A percentile compares a stretch with the other conserved stretches of the same genome.
These are phyloP conservation scores for Tolypocladium sp. DNA, from an alignment of 2,329 filamentous ascomycete genomes.

Conservation along the genomic window DNA sequence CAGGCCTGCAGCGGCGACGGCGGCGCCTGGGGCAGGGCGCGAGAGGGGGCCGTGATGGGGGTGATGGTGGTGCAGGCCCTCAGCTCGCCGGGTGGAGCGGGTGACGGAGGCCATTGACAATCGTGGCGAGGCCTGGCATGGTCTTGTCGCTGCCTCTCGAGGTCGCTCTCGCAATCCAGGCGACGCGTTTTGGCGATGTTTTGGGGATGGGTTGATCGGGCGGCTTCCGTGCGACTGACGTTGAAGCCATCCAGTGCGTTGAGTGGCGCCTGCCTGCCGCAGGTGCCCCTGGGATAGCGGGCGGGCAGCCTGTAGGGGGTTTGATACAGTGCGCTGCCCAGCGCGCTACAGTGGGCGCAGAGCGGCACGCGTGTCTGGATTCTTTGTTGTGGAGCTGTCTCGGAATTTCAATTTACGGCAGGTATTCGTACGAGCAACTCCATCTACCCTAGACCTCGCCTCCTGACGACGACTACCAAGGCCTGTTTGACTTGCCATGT, in stretches of 20 bases:
- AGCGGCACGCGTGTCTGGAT: not conserved
- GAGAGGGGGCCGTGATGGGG: conserved; percentile 12
- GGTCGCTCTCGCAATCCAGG: not conserved
- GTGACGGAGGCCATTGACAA: conserved; percentile 42
- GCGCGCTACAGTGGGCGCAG: not conserved
- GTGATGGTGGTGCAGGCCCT: conserved; percentile 29
- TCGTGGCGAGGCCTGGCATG: conserved; percentile 25
- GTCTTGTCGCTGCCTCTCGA: conserved; percentile 17
- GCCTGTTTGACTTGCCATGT: no score
- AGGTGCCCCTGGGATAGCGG: conserved; percentile 3
- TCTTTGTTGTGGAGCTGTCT: not conserved
- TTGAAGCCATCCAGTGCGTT: not conserved
- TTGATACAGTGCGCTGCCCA: not conserved
- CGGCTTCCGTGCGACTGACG: not conserved
- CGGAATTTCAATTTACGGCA: not conserved
- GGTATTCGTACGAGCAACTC: not conserved
- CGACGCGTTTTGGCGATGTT: conserved; percentile 2
- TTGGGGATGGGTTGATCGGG: not conserved
- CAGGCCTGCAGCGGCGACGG: conserved; percentile 16
- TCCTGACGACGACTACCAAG: no score
- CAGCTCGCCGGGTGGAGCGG: conserved; percentile 40
- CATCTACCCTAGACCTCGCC: not conserved
- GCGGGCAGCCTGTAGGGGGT: not conserved
- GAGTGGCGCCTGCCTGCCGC: not conserved
- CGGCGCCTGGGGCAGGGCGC: conserved; percentile 15